Evolutionary conservation across 1,139 yeast genomes (phyloP), one percentile per base, ranked within the genome.

Genomic region (Hyphopichia burtonii): DNA sequence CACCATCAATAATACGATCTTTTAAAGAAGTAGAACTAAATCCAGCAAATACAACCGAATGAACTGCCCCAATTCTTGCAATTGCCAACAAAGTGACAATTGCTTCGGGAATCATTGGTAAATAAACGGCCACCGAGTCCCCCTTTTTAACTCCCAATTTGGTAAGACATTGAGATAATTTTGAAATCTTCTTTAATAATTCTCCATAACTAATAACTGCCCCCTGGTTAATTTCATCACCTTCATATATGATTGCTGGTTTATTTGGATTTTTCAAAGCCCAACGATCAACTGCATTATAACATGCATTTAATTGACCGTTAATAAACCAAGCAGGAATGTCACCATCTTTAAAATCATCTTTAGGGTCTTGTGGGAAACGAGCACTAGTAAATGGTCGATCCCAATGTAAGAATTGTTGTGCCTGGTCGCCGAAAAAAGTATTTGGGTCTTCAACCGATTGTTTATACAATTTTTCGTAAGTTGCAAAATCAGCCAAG

Each of bases 61-160:
- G 95, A 41, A 86, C 71, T 2, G 94, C 95, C 48, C 95, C 94
- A 48, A 86, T 74, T 66, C 95, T 76, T 18, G 76, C 74, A 59
- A 86, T 83, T 20, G 94, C 93, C 65, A 86, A 68, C 49, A 86
- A 66, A 1, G 94, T 78, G 35, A 84, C 75, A 47, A 86, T 55
- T 2, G 93, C 91, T 65, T 86, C 90, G 23, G 94, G 93, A 49
- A 85, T 83, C 95, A 86, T 86, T 51, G 94, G 95, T 62, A 86
- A 72, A 62, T 86, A 86, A 38, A 86, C 91, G 2, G 94, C 94
- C 36, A 86, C 93, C 6, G 91, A 82, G 58, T 86, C 94, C 49
- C 93, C 93, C 65, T 86, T 86, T 55, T 76, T 75, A 47, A 86
- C 91, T 45, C 91, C 91, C 57, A 82, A 65, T 51, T 71, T 71